Conservation (phyloP, 2,329 filamentous ascomycete genomes). For the Tolypocladium tundrense region DNA sequence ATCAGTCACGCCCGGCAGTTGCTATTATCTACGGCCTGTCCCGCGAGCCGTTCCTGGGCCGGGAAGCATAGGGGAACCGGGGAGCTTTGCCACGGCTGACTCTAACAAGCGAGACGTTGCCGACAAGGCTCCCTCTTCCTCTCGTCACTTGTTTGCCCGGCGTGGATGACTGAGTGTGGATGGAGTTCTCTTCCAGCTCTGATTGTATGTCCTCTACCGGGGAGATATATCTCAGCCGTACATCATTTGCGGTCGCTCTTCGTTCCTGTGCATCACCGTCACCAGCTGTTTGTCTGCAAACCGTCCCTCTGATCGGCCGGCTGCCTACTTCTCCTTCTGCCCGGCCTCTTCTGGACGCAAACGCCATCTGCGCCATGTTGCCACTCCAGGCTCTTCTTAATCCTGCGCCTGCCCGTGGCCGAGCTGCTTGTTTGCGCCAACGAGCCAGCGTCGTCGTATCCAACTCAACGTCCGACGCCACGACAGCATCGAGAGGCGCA, state of each 20-base stretch:
- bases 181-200: neutral
- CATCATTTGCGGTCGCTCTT: neutral
- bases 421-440: constrained; percentile 23
- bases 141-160: constrained; percentile 1
- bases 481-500: constrained; percentile 13
- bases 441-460: constrained; percentile 20
- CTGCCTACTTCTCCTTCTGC: neutral
- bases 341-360: constrained; percentile 5
- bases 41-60: neutral
- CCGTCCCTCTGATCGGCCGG: neutral
- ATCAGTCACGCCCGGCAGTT: neutral
- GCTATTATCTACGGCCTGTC: neutral
- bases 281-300: neutral
- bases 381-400: constrained; percentile 59
- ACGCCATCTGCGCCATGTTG: constrained; percentile 38
- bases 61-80: neutral
- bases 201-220: neutral
- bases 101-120: neutral
- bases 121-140: neutral
- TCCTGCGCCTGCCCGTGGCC: constrained; percentile 37
- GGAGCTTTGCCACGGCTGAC: neutral
- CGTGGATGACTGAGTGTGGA: neutral
- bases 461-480: neutral
- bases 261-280: neutral
- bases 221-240: neutral